Conservation (phyloP, 139 green algal species). For the Chlorella sp. region DNA sequence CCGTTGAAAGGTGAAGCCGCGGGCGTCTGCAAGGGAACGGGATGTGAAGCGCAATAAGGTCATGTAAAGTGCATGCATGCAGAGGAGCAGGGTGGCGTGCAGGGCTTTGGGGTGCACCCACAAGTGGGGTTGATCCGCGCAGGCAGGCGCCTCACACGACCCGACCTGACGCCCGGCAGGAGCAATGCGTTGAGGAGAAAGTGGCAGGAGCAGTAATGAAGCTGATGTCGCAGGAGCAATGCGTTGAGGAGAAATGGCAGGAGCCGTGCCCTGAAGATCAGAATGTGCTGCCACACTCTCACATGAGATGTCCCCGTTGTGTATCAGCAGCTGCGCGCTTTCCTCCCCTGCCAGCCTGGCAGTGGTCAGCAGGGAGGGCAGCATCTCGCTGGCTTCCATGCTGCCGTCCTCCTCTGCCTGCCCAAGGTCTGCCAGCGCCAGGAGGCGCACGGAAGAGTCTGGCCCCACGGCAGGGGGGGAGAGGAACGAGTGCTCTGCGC, state of each 20-base stretch:
- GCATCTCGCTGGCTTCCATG: conserved; percentile 33
- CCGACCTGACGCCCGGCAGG: too few relatives aligned
- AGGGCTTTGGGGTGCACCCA: too few relatives aligned
- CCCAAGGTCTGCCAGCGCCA: conserved; percentile 49
- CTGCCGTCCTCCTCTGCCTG: conserved; percentile 41
- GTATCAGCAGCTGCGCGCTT: conserved; percentile 42
- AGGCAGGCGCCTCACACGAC: too few relatives aligned
- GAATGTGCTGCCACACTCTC: neutral
- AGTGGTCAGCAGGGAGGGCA: conserved; percentile 1
- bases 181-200: too few relatives aligned
- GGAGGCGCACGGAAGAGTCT: conserved; percentile 5
- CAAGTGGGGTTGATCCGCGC: too few relatives aligned
- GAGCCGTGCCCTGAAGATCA: too few relatives aligned
- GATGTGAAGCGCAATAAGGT: conserved; percentile 12
- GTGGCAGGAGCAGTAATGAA: too few relatives aligned
- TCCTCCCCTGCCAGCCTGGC: conserved; percentile 15
- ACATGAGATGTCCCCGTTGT: conserved; percentile 67
- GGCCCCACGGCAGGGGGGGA: conserved; percentile 8
- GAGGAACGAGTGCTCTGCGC: conserved; percentile 27
- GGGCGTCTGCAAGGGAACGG: conserved; percentile 43
- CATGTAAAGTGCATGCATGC: conserved; percentile 80
- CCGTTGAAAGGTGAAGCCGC: conserved; percentile 71
- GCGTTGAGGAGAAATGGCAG: too few relatives aligned
- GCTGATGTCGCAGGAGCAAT: too few relatives aligned
- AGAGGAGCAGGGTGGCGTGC: neutral